Percentiles rank a stretch among this genome's conserved stretches.
These are phyloP conservation scores for Debaryomyces robertsiae DNA, from an alignment of 1,139 yeast genomes.

Conservation along the genomic window DNA sequence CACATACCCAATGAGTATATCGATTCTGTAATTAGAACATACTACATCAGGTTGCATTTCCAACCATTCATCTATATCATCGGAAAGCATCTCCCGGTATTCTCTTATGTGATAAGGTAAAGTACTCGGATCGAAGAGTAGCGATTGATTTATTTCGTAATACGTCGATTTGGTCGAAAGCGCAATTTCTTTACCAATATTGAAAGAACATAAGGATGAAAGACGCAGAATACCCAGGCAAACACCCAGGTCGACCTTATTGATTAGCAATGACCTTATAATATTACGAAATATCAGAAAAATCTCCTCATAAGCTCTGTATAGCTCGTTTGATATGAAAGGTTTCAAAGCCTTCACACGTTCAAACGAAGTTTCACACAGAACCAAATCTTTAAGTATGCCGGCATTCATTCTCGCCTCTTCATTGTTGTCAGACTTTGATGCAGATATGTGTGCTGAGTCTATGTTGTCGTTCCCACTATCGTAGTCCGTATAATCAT, in stretches of 20 bases:
- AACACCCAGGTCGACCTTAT: background rate
- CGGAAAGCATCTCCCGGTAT: slow-evolving; percentile 26
- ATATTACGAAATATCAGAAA: slow-evolving; percentile 32
- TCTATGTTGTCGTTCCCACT: no score
- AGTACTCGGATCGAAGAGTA: slow-evolving; percentile 35
- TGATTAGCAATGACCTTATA: slow-evolving; percentile 19
- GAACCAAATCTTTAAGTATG: slow-evolving; percentile 12
- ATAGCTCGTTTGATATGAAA: slow-evolving; percentile 29
- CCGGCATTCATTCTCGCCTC: background rate
- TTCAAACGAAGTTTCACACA: slow-evolving; percentile 27
- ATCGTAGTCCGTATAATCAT: no score
- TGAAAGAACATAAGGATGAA: slow-evolving; percentile 31
- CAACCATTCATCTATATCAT: slow-evolving; percentile 45
- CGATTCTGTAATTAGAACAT: slow-evolving; percentile 22
- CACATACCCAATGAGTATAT: slow-evolving; percentile 37
- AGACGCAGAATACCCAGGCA: slow-evolving; percentile 20
- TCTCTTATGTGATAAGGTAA: slow-evolving; percentile 26
- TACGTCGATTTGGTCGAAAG: slow-evolving; percentile 38
- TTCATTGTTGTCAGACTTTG: background rate
- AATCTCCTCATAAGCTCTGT: slow-evolving; percentile 32
- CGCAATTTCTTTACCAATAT: slow-evolving; percentile 38
- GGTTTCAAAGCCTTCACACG: slow-evolving; percentile 31
- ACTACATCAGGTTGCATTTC: slow-evolving; percentile 32
- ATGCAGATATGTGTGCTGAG: background rate
- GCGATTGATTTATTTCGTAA: slow-evolving; percentile 33